Percentiles rank a stretch among this genome's conserved stretches.
phyloP scores from a whole-genome alignment of 257 asterid species.

The Striga asiatica region DNA sequence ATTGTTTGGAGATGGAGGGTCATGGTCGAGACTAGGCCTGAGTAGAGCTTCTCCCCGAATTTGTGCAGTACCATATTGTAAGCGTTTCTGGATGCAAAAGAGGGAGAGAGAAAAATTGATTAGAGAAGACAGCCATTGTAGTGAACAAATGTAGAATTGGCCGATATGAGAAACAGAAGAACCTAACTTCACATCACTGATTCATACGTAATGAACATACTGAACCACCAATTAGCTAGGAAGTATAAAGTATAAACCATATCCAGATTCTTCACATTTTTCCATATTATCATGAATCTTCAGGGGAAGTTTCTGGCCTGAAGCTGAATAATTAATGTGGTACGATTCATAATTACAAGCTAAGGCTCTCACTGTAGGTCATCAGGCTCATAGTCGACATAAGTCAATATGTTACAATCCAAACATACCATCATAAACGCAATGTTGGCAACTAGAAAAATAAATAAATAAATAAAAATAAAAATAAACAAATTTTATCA shows the following conservation, averaged over 20 bases:
- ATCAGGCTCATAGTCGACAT: background rate
- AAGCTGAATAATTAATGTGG: background rate
- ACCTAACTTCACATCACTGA: background rate
- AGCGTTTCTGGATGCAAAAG: slow-evolving; percentile 49
- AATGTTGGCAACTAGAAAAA: background rate
- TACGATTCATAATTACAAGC: background rate
- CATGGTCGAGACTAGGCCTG: slow-evolving; percentile 74
- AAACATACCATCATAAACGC: background rate
- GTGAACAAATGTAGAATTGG: background rate
- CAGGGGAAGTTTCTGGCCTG: background rate
- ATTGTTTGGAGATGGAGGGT: slow-evolving; percentile 67
- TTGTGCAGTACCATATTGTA: slow-evolving; percentile 82
- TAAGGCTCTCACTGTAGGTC: background rate
- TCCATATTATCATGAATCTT: background rate
- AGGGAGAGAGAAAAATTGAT: slow-evolving; percentile 15
- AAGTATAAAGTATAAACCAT: too few relatives aligned
- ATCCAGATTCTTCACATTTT: slow-evolving; percentile 1
- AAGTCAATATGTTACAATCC: background rate
- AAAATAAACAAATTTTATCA: too few relatives aligned
- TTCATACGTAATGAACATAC: slow-evolving; percentile 4
- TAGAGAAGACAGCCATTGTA: slow-evolving; percentile 10
- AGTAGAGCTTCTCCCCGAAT: slow-evolving; percentile 76
- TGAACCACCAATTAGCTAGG: too few relatives aligned
- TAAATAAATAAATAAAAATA: too few relatives aligned
- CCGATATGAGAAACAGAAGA: background rate